Evolutionary conservation across 805 yeast genomes (phyloP).

Genomic region (Dipodascus geniculatus): DNA sequence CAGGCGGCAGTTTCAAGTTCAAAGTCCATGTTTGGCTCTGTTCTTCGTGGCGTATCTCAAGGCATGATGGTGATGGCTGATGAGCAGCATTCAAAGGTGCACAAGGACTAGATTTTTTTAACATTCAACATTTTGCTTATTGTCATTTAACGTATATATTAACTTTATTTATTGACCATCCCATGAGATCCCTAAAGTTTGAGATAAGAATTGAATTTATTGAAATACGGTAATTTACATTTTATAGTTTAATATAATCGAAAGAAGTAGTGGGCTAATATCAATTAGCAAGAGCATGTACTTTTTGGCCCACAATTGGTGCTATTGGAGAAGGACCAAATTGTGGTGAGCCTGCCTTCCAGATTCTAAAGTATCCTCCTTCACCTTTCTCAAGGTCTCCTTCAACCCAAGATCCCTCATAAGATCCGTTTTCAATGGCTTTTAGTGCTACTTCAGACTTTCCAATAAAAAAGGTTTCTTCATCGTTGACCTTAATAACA

Average conservation of each 20-base stretch:
- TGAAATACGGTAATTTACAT: too few species aligned
- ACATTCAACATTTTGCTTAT: background rate
- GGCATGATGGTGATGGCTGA: background rate
- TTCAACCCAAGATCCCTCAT: background rate
- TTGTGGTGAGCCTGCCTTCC: background rate
- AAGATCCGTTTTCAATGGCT: background rate
- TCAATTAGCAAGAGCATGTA: background rate
- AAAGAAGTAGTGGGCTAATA: background rate
- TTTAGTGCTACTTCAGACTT: background rate
- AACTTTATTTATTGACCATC: background rate
- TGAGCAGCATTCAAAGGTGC: background rate
- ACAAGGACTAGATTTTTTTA: background rate
- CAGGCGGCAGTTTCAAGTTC: background rate
- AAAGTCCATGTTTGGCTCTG: background rate
- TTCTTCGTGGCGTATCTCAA: background rate
- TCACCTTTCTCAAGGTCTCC: background rate
- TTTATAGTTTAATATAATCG: too few species aligned
- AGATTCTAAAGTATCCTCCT: background rate
- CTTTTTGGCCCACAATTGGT: background rate
- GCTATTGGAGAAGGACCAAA: background rate
- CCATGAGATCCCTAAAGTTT: too few species aligned
- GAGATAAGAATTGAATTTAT: too few species aligned
- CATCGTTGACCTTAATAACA: background rate
- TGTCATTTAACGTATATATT: background rate
- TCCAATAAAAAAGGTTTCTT: background rate